These are phyloP conservation scores for Exophiala oligosperma DNA, from an alignment of 2,329 filamentous ascomycete genomes.

Conservation along the genomic window DNA sequence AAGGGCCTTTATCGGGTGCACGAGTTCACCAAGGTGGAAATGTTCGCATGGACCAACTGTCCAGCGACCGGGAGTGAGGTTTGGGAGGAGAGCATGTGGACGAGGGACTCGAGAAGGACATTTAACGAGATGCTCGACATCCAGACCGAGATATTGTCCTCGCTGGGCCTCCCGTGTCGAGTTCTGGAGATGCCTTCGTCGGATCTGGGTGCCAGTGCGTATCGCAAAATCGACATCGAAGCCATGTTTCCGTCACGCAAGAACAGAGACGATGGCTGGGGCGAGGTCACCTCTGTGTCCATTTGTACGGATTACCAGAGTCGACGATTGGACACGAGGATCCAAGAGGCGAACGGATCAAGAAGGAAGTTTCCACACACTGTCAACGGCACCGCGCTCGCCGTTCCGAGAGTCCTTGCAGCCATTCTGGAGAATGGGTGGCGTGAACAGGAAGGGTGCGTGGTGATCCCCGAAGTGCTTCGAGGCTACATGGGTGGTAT, in stretches of 20 bases:
- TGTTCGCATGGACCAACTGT: slow-evolving; percentile 82
- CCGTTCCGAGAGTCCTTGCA: slow-evolving; percentile 84
- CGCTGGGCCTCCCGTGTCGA: slow-evolving; percentile 79
- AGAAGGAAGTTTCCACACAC: slow-evolving; percentile 79
- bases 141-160: slow-evolving; percentile 77
- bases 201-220: slow-evolving; percentile 86
- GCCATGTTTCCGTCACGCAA: slow-evolving; percentile 83
- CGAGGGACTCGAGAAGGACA: slow-evolving; percentile 44
- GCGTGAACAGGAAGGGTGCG: slow-evolving; percentile 64
- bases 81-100: slow-evolving; percentile 16
- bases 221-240: slow-evolving; percentile 88
- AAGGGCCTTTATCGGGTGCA: slow-evolving; percentile 96
- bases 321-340: slow-evolving; percentile 73
- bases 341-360: slow-evolving; percentile 53
- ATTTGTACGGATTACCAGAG: slow-evolving; percentile 95
- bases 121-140: slow-evolving; percentile 86
- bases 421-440: slow-evolving; percentile 89
- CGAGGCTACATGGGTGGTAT: slow-evolving; percentile 80
- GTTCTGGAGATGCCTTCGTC: slow-evolving; percentile 87
- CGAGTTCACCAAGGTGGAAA: slow-evolving; percentile 97
- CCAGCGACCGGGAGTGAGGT: slow-evolving; percentile 46
- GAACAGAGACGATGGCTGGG: slow-evolving; percentile 70
- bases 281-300: slow-evolving; percentile 87
- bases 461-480: slow-evolving; percentile 76
- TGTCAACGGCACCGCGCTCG: slow-evolving; percentile 89